Evolutionary conservation across 306 rosid genomes (phyloP).

Genomic region (Begonia loranthoides): DNA sequence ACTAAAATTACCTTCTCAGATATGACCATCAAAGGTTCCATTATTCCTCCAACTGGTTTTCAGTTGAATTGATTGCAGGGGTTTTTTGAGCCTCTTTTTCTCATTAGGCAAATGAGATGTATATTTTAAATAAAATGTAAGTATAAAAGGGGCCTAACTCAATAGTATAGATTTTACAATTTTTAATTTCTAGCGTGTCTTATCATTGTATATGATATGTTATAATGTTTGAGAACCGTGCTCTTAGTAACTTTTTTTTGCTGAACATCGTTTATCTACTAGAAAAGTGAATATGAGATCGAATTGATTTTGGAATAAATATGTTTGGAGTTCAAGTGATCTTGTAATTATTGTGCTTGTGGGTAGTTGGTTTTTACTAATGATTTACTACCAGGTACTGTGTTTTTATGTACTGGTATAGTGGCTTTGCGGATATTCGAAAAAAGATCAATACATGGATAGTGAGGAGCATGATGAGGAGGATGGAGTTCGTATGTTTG

Average conservation of each 20-base stretch:
- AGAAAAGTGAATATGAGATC: background rate
- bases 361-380: conserved; percentile 77
- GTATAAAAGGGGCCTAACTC: no score
- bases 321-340: conserved; percentile 4
- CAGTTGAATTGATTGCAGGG: no score
- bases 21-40: no score
- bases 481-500: conserved; percentile 32
- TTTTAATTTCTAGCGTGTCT: no score
- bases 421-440: conserved; percentile 50
- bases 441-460: conserved; percentile 30
- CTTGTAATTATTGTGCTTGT: conserved; percentile 25
- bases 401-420: conserved; percentile 74
- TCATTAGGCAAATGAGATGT: no score
- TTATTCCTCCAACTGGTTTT: no score
- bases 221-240: background rate
- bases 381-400: conserved; percentile 77
- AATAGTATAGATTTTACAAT: no score
- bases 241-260: background rate
- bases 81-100: no score
- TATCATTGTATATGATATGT: background rate
- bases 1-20: no score
- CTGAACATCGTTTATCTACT: no score
- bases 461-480: conserved; percentile 14
- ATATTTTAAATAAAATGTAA: no score
- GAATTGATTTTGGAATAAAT: background rate